These are phyloP conservation scores for Dentipellis fragilis DNA, from an alignment of 768 basidiomycete species.

Conservation along the genomic window DNA sequence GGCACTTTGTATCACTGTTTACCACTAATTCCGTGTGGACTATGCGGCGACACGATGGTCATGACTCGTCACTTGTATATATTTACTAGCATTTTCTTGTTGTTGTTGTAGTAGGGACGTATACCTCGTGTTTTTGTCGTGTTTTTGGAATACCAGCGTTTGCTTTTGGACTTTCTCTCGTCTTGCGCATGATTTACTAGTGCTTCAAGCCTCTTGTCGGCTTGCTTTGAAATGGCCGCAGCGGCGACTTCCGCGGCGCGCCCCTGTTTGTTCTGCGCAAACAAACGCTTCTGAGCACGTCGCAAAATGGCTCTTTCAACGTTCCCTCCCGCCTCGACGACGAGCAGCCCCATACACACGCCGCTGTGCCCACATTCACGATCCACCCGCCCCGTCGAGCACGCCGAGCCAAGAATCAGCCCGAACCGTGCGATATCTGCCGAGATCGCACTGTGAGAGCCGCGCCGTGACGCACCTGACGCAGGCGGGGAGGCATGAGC, in stretches of 20 bases:
- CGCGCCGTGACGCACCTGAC: conserved; percentile 11
- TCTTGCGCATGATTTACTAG: too few species aligned
- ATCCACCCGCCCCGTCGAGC: not conserved
- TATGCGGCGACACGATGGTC: not conserved
- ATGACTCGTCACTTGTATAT: not conserved
- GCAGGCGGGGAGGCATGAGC: conserved; percentile 9
- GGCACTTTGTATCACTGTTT: conserved; percentile 7
- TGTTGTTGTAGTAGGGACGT: not conserved
- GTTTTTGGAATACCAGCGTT: not conserved
- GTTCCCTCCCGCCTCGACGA: conserved; percentile 15
- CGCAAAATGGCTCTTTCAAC: conserved; percentile 16
- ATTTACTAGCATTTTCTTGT: conserved; percentile 1
- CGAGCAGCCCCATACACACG: conserved; percentile 5
- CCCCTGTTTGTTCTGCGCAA: conserved; percentile 20
- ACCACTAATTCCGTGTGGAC: not conserved
- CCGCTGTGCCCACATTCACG: not conserved
- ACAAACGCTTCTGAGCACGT: conserved; percentile 17
- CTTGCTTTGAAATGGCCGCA: too few species aligned
- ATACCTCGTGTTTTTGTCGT: not conserved
- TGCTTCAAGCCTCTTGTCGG: too few species aligned
- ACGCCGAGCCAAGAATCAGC: conserved; percentile 43
- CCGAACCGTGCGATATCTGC: conserved; percentile 54
- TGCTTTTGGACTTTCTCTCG: too few species aligned
- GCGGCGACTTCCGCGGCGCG: not conserved
- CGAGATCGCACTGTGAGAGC: conserved; percentile 39